phyloP scores from a whole-genome alignment of 257 asterid species.

The Sherardia arvensis region DNA sequence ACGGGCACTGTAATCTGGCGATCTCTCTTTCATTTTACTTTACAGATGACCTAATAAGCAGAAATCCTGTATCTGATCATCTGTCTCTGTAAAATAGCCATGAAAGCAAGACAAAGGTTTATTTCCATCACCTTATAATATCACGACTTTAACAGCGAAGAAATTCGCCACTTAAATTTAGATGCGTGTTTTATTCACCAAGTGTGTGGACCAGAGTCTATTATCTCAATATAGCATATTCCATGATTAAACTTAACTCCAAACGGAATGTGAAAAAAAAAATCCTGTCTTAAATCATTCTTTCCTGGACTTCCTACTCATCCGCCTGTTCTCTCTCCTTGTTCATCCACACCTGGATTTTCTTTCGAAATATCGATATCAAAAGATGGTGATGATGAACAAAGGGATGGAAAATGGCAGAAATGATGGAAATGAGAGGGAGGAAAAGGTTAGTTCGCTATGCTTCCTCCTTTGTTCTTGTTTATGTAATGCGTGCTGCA shows the following conservation, averaged over 20 bases:
- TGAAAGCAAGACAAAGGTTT: background rate
- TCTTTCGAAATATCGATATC: no score
- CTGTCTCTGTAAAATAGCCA: background rate
- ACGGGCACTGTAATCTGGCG: background rate
- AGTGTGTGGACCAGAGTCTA: constrained; percentile 1
- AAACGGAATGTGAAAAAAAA: background rate
- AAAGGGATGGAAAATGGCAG: background rate
- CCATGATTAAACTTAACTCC: background rate
- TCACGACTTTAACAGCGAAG: no score
- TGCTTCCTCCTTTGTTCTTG: background rate
- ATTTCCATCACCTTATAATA: no score
- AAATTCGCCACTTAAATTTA: background rate
- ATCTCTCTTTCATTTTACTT: background rate
- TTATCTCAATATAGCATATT: constrained; percentile 3
- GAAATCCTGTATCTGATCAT: background rate
- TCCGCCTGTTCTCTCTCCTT: constrained; percentile 8
- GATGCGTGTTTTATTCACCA: background rate
- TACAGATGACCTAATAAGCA: background rate
- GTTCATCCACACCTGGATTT: background rate
- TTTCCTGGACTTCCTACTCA: constrained; percentile 3
- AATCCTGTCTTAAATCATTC: background rate
- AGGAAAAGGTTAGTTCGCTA: background rate
- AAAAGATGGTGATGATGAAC: constrained; percentile 1
- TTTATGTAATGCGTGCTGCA: no score
- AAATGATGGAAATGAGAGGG: background rate